Evolutionary conservation across 179 eudicot genomes (phyloP), one percentile per base, ranked within the genome.

Genomic region (Amaranthus tricolor): DNA sequence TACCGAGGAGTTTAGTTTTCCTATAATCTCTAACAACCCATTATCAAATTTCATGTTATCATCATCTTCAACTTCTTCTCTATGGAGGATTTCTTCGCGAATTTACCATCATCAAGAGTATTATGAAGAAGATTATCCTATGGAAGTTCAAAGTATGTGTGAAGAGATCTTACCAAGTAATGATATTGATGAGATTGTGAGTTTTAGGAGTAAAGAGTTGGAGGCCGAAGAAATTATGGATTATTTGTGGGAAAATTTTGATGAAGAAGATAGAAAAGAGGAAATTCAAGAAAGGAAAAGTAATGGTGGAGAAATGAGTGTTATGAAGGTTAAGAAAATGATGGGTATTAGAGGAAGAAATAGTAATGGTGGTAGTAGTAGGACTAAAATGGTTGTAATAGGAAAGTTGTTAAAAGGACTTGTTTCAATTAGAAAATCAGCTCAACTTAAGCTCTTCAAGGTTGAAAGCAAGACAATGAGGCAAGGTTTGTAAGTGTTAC

Each of bases 231-330:
- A 84, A 53, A 84, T 79, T 40, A 84, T 84, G 82, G 86, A 84
- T 69, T 71, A 68, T 54, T 72, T 84, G 77, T 84, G 86, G 86
- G 82, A 84, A 40, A 79, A 84, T 66, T 84, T 84, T 31, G 79
- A 82, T 78, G 78, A 63, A 78, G 74, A 78, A 55, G 78, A 77
- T 6, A 59, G 68, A 31, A 51, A 76, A 20, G 19, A 48, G 45
- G 24, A 11, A 17, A 9, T 45, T 5, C 71, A 48, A 48, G 59
- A 45, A 17, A 57, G 6, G 10, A 72, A 10, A 31, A 65, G 20
- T 6, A 74, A 8, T 49, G 9, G 50, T 69, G 77, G 72, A 66
- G 77, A 80, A 43, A 57, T 76, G 24, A 47, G 83, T 63, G 43
- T 77, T 54, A 50, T 76, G 45, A 50, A 72, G 61, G 45, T 55